Base-by-base conservation (phyloP, 495 filamentous ascomycete genomes). In the Haplographium delicatum region DNA sequence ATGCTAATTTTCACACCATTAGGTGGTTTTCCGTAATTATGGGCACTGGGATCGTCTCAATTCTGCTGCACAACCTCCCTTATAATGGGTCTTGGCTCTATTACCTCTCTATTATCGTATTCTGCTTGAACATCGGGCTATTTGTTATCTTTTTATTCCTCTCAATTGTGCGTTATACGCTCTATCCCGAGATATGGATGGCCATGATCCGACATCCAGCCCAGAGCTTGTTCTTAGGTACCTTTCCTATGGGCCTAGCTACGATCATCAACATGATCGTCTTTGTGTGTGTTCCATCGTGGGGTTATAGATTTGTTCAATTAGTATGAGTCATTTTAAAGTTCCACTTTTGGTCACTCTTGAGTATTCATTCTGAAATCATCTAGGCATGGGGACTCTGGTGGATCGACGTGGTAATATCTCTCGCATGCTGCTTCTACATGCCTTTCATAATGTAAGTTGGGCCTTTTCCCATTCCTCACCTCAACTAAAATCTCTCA, bases 41-140 rank as follows among this genome's bases (percentile, higher is more conserved):
- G 81, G 78, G 82, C 25, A 86, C 82, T 0, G 82, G 81, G 4
- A 80, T 85, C 22, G 76, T 80, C 2, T 80, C 80, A 4, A 74
- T 82, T 24, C 66, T 84, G 7, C 67, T 83, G 2, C 71, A 81
- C 53, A 70, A 70, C 8, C 65, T 84, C 3, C 78, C 80, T 3
- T 81, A 77, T 51, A 74, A 80, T 47, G 75, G 65, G 11, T 4
- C 18, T 23, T 78, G 76, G 72, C 65, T 83, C 1, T 71, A 75
- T 44, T 74, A 65, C 51, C 64, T 82, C 13, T 79, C 76, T 0
- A 56, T 81, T 31, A 58, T 72, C 22, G 63, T 81, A 18, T 83
- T 83, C 50, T 65, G 58, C 0, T 50, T 82, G 3, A 84, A 85
- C 44, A 65, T 81, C 2, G 27, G 69, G 0, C 61, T 83, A 2